These are phyloP conservation scores for Myochromella boudieri DNA, from an alignment of 768 basidiomycete genomes.

Conservation along the genomic window DNA sequence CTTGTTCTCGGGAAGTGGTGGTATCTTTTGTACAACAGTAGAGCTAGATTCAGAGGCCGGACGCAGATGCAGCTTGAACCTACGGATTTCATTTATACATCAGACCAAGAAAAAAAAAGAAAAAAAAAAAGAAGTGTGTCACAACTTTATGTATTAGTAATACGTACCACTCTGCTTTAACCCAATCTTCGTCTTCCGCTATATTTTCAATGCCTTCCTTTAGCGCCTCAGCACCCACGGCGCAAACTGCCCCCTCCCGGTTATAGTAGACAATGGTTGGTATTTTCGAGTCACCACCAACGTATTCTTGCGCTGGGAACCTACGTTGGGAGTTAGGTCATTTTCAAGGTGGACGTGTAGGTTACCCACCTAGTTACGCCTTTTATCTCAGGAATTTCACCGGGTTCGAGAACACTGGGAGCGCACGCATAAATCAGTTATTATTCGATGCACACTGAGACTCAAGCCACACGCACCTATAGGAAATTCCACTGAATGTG, in stretches of 20 bases:
- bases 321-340: conserved; percentile 22
- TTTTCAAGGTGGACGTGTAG: conserved; percentile 16
- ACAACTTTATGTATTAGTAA: no score
- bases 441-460: no score
- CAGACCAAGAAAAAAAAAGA: not conserved
- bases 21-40: conserved; percentile 18
- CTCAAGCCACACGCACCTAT: no score
- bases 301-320: conserved; percentile 45
- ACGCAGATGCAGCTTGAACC: conserved; percentile 36
- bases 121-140: conserved; percentile 14
- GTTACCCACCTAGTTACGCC: conserved; percentile 36
- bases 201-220: conserved; percentile 35
- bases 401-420: conserved; percentile 34
- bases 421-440: not conserved
- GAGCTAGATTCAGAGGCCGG: conserved; percentile 17
- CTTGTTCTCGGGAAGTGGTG: conserved; percentile 42
- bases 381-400: conserved; percentile 32
- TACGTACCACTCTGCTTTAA: conserved; percentile 47
- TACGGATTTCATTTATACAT: conserved; percentile 5
- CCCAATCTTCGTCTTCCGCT: conserved; percentile 44
- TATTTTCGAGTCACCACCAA: conserved; percentile 45
- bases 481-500: conserved; percentile 50
- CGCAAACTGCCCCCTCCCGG: conserved; percentile 31
- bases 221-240: conserved; percentile 47
- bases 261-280: conserved; percentile 50